Evolutionary conservation across 805 yeast species (phyloP), one percentile per base, ranked within the genome.

Genomic region (Suhomyces faveliae): DNA sequence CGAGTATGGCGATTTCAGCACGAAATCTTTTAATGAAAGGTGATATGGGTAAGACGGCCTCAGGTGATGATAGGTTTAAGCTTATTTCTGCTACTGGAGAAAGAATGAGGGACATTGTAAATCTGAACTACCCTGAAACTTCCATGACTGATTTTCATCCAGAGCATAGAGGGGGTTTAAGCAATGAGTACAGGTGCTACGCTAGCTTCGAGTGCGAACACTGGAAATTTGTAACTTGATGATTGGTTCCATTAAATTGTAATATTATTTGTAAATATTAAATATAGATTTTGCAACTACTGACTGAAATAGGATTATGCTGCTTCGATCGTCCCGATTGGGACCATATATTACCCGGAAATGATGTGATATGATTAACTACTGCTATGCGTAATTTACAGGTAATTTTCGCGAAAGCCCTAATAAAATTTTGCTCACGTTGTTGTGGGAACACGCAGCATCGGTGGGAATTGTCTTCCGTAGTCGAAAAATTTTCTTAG

Each of bases 1-100:
- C 78, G 9, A 87, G 87, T 53, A 83, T 73, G 1, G 63, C 74
- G 1, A 49, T 49, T 40, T 71, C 75, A 8, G 95, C 92, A 0
- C 73, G 81, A 22, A 74, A 79, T 21, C 64, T 90, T 43, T 61
- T 87, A 46, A 68, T 64, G 29, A 51, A 55, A 2, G 79, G 81
- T 39, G 66, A 61, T 39, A 59, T 63, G 1, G 58, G 51, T 12
- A 68, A 62, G 49, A 76, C 83, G 0, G 56, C 53, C 10, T 17
- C 49, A 6, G 84, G 84, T 1, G 71, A 55, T 24, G 42, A 53
- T 10, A 68, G 70, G 48, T 77, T 75, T 55, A 78, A 79, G 55
- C 60, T 87, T 29, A 76, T 89, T n/a, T 78, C 87, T 3, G 86
- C 92, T 54, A 90, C 97, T 1, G 97, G 97, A 30, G 96, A 90